Percentiles rank a stretch among this genome's conserved stretches.
Evolutionary conservation across 495 filamentous ascomycete species (phyloP).

Genomic region (Penicillium macrosclerotiorum): DNA sequence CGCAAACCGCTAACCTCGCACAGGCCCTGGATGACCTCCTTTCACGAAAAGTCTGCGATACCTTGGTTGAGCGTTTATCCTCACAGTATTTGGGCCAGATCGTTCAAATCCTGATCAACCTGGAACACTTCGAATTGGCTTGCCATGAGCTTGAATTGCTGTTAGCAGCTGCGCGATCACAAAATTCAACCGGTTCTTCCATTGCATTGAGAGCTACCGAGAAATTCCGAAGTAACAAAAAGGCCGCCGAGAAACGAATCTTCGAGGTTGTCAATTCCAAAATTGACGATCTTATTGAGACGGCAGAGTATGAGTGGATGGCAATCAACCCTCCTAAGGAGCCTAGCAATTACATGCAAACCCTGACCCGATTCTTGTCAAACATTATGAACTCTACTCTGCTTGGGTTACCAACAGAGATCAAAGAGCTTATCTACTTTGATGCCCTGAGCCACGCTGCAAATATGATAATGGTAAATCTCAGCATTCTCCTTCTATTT

Average conservation of each 20-base stretch:
- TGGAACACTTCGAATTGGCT: conserved; percentile 94
- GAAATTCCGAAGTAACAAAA: conserved; percentile 84
- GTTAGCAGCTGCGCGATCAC: conserved; percentile 76
- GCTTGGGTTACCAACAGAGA: conserved; percentile 85
- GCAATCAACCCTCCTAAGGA: conserved; percentile 60
- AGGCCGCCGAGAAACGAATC: conserved; percentile 93
- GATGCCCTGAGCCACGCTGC: conserved; percentile 91
- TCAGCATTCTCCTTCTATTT: not conserved
- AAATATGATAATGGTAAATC: conserved; percentile 72
- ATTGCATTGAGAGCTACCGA: conserved; percentile 78
- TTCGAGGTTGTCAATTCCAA: conserved; percentile 99
- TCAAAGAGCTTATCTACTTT: conserved; percentile 97
- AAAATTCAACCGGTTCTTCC: conserved; percentile 66
- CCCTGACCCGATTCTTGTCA: conserved; percentile 85
- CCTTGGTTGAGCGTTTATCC: conserved; percentile 80
- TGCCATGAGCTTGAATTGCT: conserved; percentile 84
- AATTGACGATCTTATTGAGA: conserved; percentile 95
- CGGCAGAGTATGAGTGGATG: conserved; percentile 96
- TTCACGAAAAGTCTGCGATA: conserved; percentile 83
- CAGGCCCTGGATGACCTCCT: conserved; percentile 86
- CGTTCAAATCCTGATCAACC: conserved; percentile 95
- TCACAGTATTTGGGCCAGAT: conserved; percentile 96
- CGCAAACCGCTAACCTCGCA: conserved; percentile 10
- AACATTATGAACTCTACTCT: conserved; percentile 96
- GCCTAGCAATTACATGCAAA: conserved; percentile 90